Percentiles rank a stretch among this genome's conserved stretches.
Evolutionary conservation across 2,329 filamentous ascomycete genomes (phyloP).

Genomic region (Ascosphaera apis): DNA sequence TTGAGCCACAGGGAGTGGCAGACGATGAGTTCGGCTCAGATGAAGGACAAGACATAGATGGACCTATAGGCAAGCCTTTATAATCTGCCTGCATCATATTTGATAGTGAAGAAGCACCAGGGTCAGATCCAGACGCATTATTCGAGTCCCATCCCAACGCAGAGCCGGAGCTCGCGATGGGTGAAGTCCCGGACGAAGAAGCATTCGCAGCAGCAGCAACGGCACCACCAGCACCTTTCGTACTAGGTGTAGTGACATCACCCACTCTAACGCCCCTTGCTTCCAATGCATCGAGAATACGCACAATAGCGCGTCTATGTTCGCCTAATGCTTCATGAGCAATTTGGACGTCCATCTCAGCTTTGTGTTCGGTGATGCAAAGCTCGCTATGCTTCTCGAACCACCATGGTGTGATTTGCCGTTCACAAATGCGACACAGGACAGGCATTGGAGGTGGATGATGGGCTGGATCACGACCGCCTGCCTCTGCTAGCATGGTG

Average conservation of each 20-base stretch:
- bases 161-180: constrained; percentile 29
- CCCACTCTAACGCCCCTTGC: constrained; percentile 24
- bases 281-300: constrained; percentile 78
- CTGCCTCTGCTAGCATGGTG: constrained; percentile 66
- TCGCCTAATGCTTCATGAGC: constrained; percentile 79
- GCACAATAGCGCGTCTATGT: constrained; percentile 85
- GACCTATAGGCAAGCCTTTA: constrained; percentile 67
- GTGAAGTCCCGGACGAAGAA: not conserved
- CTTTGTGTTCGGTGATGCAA: constrained; percentile 83
- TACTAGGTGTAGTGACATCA: not conserved
- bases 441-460: constrained; percentile 65
- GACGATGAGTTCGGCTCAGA: constrained; percentile 48
- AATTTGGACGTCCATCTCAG: constrained; percentile 95
- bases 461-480: constrained; percentile 47
- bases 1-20: constrained; percentile 39
- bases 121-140: constrained; percentile 10
- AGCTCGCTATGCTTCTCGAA: constrained; percentile 98
- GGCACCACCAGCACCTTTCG: not conserved
- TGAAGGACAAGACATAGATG: constrained; percentile 43
- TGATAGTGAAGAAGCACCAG: constrained; percentile 19
- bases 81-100: constrained; percentile 47
- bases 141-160: no score
- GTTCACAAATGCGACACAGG: constrained; percentile 89
- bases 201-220: not conserved
- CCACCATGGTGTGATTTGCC: constrained; percentile 96